Evolutionary conservation across 306 rosid species (phyloP), one percentile per base, ranked within the genome.

Genomic region (Quercus alba): DNA sequence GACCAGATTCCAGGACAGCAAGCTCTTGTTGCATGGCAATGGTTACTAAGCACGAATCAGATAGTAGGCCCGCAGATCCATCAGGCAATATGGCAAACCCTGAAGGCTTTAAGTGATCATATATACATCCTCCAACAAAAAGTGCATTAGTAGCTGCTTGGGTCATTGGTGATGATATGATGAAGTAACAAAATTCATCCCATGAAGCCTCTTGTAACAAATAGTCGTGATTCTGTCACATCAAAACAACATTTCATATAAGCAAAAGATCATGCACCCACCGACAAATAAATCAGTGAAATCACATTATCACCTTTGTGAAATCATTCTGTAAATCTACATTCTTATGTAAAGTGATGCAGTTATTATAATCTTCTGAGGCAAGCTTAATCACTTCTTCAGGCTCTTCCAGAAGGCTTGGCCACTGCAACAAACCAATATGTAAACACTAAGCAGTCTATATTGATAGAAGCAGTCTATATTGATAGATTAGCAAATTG

Each of bases 51-150:
- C 81, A 81, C 6, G 81, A 49, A 68, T 35, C 51, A 56, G 78
- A 76, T 41, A 35, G 61, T 8, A 35, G 78, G 41, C 85, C 78
- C 19, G 26, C 58, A 2, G 74, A 69, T 33, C 62, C 81, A 5
- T 78, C 81, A 54, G 81, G 85, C 76, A 76, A 54, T 62, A 81
- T 62, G 20, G 85, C 76, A 72, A 76, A 81, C 41, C 85, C 85
- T 4, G 72, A 71, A 72, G 78, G 78, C 55, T 38, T 76, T 18
- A 77, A 21, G 41, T 8, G 62, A 62, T 23, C 13, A 26, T 21
- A 5, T 18, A 5, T 19, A 41, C 69, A 56, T 18, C 21, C 17
- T 63, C 51, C 31, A 6, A 26, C 61, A 5, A 26, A 3, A 64
- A 78, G 49, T 25, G 76, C 28, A 5, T 9, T n/a, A 12, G 72